A percentile compares a stretch with the other conserved stretches of the same genome.
Conservation (phyloP, 192 early-diverging fungal species). For the Podila clonocystis region DNA sequence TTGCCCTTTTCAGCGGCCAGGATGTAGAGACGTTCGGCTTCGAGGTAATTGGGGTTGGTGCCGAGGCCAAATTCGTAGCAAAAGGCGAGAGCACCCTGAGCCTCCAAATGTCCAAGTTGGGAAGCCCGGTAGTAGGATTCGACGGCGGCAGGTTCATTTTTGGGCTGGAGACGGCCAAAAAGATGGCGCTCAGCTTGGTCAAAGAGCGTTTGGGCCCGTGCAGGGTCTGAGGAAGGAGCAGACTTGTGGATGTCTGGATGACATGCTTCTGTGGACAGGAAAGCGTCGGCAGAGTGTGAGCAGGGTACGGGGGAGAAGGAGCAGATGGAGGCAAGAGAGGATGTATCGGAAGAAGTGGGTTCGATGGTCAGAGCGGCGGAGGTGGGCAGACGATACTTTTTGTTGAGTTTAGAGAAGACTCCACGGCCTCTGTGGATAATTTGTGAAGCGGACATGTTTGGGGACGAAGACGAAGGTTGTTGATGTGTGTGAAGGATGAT, state of each 20-base stretch:
- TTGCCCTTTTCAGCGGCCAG: constrained; percentile 67
- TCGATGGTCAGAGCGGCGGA: constrained; percentile 16
- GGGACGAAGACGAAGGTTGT: background rate
- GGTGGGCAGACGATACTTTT: constrained; percentile 34
- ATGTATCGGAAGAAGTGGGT: background rate
- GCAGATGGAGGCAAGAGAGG: constrained; percentile 25
- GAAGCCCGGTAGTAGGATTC: constrained; percentile 63
- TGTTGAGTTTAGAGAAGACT: constrained; percentile 53
- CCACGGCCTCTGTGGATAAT: constrained; percentile 48
- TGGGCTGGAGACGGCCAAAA: constrained; percentile 61
- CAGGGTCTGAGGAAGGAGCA: background rate
- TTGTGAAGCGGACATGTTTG: constrained; percentile 40
- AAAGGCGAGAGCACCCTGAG: constrained; percentile 78
- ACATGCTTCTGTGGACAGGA: constrained; percentile 19
- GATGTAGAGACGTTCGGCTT: constrained; percentile 74
- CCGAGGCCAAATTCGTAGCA: constrained; percentile 91
- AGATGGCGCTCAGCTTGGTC: constrained; percentile 49
- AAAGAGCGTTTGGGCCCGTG: constrained; percentile 36
- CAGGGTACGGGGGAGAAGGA: constrained; percentile 23
- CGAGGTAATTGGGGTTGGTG: constrained; percentile 63
- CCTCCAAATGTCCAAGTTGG: constrained; percentile 49
- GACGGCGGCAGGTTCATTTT: constrained; percentile 60
- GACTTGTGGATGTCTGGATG: background rate
- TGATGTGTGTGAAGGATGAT: background rate
- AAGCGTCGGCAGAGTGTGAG: constrained; percentile 6